phyloP scores from a whole-genome alignment of 495 filamentous ascomycete species.

The Cetradonia linearis region DNA sequence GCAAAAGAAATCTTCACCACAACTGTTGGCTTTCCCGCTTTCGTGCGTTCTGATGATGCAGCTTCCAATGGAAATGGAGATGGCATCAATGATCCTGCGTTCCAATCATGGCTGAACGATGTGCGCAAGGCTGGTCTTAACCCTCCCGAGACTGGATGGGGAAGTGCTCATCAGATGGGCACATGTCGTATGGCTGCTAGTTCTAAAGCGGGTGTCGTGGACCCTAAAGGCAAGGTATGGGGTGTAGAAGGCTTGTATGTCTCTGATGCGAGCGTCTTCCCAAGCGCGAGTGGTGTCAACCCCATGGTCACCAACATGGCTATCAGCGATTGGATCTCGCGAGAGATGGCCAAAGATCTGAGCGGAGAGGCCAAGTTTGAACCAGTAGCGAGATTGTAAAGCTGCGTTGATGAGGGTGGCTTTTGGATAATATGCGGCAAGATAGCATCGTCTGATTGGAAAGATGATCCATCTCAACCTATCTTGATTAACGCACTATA shows the following conservation, averaged over 20 bases:
- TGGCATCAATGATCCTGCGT: slow-evolving; percentile 50
- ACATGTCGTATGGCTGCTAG: slow-evolving; percentile 66
- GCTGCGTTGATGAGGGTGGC: too few species aligned
- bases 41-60: slow-evolving; percentile 44
- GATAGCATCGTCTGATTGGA: too few species aligned
- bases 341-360: slow-evolving; percentile 34
- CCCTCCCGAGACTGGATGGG: slow-evolving; percentile 40
- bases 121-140: slow-evolving; percentile 45
- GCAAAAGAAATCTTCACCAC: slow-evolving; percentile 65
- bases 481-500: too few species aligned
- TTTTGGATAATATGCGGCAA: neutral
- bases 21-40: slow-evolving; percentile 51
- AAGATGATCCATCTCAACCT: too few species aligned
- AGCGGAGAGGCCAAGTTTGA: neutral
- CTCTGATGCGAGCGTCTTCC: slow-evolving; percentile 80
- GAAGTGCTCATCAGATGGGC: slow-evolving; percentile 85
- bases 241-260: slow-evolving; percentile 64
- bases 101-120: slow-evolving; percentile 57
- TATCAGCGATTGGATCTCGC: slow-evolving; percentile 55
- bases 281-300: slow-evolving; percentile 82
- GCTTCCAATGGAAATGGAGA: slow-evolving; percentile 22
- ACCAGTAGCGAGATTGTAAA: neutral
- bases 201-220: slow-evolving; percentile 57
- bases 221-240: slow-evolving; percentile 67
- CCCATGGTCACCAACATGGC: slow-evolving; percentile 92